phyloP scores from a whole-genome alignment of 1,284 basidiomycete genomes.

The Puccinia coronata region DNA sequence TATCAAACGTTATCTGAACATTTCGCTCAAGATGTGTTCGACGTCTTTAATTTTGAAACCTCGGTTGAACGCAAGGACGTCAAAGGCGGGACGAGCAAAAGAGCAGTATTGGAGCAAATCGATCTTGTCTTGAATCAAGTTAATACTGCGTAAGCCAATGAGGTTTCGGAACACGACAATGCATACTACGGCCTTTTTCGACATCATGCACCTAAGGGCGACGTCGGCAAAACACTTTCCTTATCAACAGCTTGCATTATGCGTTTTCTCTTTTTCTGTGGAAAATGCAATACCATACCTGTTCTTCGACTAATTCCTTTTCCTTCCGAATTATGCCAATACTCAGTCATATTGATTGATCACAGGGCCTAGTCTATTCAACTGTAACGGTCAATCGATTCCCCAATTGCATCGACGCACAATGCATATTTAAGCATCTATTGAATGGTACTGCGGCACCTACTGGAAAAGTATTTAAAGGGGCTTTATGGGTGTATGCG shows the following conservation, averaged over 20 bases:
- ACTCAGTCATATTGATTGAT: too few species aligned
- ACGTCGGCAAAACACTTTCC: neutral
- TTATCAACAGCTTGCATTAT: neutral
- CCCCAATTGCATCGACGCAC: too few species aligned
- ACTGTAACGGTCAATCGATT: too few species aligned
- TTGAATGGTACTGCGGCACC: too few species aligned
- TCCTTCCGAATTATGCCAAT: too few species aligned
- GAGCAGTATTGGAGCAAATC: slow-evolving; percentile 78
- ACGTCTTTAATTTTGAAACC: slow-evolving; percentile 86
- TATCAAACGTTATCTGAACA: slow-evolving; percentile 73
- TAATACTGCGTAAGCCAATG: neutral
- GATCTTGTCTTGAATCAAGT: slow-evolving; percentile 53
- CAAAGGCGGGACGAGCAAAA: slow-evolving; percentile 83
- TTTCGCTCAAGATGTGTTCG: slow-evolving; percentile 74
- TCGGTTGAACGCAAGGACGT: slow-evolving; percentile 92
- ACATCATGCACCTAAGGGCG: neutral
- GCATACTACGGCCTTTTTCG: neutral
- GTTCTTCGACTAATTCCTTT: too few species aligned
- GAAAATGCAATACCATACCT: neutral
- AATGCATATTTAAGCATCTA: too few species aligned
- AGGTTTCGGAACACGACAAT: neutral
- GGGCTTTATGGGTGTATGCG: too few species aligned
- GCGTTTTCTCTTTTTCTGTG: neutral
- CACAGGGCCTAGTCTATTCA: too few species aligned
- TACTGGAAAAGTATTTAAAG: too few species aligned